Evolutionary conservation across 148 eudicot species (phyloP).

Genomic region (Fallopia convolvulus): DNA sequence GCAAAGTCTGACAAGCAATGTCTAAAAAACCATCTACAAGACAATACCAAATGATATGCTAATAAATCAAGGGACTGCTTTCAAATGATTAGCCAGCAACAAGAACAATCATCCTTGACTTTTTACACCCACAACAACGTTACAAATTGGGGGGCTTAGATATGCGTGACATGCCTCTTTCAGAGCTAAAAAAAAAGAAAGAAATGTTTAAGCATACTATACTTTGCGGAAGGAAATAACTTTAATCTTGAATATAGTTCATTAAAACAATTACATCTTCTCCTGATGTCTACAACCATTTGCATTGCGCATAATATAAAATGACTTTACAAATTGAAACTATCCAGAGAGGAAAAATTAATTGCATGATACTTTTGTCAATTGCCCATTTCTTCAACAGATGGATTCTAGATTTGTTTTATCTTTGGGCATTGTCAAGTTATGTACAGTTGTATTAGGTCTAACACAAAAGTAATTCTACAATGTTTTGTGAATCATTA

Average conservation of each 20-base stretch:
- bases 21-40: neutral
- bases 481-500: no score
- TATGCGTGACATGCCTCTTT: neutral
- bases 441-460: no score
- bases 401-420: neutral
- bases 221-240: neutral
- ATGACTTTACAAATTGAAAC: neutral
- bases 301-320: neutral
- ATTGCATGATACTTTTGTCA: neutral
- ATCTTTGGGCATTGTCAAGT: neutral
- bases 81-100: neutral
- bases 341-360: neutral
- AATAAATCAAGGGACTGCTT: neutral
- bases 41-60: neutral
- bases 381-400: neutral
- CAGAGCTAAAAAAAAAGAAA: neutral
- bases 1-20: neutral
- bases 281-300: neutral
- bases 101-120: neutral
- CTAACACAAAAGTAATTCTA: no score
- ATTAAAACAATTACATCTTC: neutral
- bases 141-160: neutral
- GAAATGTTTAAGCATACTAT: neutral
- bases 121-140: neutral
- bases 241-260: neutral